Percentiles rank a stretch among this genome's conserved stretches.
Conservation (phyloP, 2,329 filamentous ascomycete genomes). For the Xylaria sp. region DNA sequence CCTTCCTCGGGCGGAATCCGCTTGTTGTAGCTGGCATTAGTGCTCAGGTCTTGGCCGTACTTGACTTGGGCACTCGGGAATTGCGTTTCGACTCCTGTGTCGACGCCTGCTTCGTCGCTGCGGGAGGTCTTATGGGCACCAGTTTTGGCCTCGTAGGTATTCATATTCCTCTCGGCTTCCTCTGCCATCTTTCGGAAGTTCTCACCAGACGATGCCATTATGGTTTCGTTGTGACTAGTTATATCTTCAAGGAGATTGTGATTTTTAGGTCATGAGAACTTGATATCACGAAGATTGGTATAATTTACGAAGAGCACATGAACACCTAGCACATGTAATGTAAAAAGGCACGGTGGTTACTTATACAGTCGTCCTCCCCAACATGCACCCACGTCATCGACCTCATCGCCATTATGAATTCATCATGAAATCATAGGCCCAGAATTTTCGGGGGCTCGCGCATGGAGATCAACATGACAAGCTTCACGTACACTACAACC, state of each 20-base stretch:
- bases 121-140: constrained; percentile 55
- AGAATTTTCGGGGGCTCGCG: constrained; percentile 26
- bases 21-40: constrained; percentile 59
- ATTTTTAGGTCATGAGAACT: background rate
- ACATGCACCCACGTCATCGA: constrained; percentile 29
- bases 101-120: constrained; percentile 57
- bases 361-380: constrained; percentile 19
- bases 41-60: constrained; percentile 57
- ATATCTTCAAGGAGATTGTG: background rate
- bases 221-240: constrained; percentile 24
- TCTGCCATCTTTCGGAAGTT: constrained; percentile 58
- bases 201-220: constrained; percentile 48
- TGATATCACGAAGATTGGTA: background rate
- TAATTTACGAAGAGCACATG: background rate
- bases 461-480: constrained; percentile 26
- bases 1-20: constrained; percentile 59
- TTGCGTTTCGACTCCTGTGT: constrained; percentile 55
- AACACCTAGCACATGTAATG: background rate
- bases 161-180: constrained; percentile 60
- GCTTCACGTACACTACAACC: background rate
- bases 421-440: constrained; percentile 47
- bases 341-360: background rate
- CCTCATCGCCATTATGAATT: constrained; percentile 35
- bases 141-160: constrained; percentile 61
- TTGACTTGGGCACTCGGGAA: constrained; percentile 56